Conservation (phyloP, 2,329 filamentous ascomycete genomes). For the Penicillium digitatum region DNA sequence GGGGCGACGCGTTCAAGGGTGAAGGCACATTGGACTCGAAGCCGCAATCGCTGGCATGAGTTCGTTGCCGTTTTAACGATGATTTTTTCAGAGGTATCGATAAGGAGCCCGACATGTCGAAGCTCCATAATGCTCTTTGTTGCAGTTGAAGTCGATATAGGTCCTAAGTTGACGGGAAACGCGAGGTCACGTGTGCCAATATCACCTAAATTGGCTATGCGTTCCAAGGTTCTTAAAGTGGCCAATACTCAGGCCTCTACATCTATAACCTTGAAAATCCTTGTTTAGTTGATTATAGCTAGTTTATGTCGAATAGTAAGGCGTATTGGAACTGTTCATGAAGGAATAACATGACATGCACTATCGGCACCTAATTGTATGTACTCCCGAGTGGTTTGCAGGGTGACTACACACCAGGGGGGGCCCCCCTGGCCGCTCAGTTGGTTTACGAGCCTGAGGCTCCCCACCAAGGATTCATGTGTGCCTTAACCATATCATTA, state of each 20-base stretch:
- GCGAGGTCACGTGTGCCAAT: slow-evolving; percentile 14
- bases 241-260: not conserved
- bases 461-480: too few species aligned
- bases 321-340: too few species aligned
- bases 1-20: slow-evolving; percentile 17
- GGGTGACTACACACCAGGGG: too few species aligned
- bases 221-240: not conserved
- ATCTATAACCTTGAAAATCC: too few species aligned
- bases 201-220: slow-evolving; percentile 29
- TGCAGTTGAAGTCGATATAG: not conserved
- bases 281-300: too few species aligned
- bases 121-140: slow-evolving; percentile 20
- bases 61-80: slow-evolving; percentile 21
- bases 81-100: not conserved
- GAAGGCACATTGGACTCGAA: not conserved
- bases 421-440: too few species aligned
- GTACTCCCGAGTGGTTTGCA: too few species aligned
- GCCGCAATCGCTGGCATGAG: slow-evolving; percentile 2
- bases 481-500: too few species aligned
- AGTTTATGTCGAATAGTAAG: too few species aligned
- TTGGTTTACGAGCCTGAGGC: too few species aligned
- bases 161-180: not conserved
- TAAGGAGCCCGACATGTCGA: slow-evolving; percentile 22
- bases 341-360: too few species aligned
- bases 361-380: too few species aligned